phyloP scores from a whole-genome alignment of 2,329 filamentous ascomycete genomes.

The Aurifilum marmelostoma region DNA sequence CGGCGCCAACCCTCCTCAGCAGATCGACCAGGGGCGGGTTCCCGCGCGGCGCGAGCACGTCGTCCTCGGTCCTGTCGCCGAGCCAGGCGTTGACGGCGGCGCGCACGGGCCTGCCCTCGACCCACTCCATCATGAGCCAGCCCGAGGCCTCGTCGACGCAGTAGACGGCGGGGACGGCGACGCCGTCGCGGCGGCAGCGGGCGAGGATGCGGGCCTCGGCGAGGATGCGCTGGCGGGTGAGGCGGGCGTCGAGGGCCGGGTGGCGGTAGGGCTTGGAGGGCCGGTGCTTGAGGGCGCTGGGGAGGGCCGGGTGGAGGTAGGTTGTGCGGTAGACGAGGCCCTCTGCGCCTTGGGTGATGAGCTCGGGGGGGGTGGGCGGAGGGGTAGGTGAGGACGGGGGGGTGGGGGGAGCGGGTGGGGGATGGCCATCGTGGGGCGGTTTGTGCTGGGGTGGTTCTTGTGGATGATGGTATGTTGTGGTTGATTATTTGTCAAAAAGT shows the following conservation, averaged over 20 bases:
- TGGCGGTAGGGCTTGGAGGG: constrained; percentile 92
- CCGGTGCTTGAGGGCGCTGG: constrained; percentile 87
- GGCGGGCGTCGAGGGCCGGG: constrained; percentile 80
- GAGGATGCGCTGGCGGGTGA: constrained; percentile 85
- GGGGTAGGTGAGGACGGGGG: constrained; percentile 66
- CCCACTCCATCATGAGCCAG: constrained; percentile 85
- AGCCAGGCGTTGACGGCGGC: constrained; percentile 72
- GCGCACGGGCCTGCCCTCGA: constrained; percentile 73
- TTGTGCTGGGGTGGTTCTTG: no score
- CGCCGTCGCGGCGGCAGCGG: constrained; percentile 76
- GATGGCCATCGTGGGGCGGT: constrained; percentile 20
- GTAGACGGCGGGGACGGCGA: constrained; percentile 81
- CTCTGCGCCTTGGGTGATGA: constrained; percentile 94
- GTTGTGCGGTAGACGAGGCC: constrained; percentile 88
- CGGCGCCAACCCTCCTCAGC: constrained; percentile 70
- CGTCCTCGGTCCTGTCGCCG: constrained; percentile 40
- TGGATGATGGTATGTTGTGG: neutral
- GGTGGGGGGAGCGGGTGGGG: constrained; percentile 54
- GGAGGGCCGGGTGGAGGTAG: constrained; percentile 69
- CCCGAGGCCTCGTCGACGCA: constrained; percentile 66
- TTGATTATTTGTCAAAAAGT: no score
- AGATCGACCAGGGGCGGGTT: constrained; percentile 53
- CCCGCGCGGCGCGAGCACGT: constrained; percentile 39
- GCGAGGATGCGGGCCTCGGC: constrained; percentile 86
- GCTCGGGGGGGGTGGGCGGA: constrained; percentile 62